Conservation (phyloP, 2,329 filamentous ascomycete genomes). For the Ophiocordyceps robertsii region DNA sequence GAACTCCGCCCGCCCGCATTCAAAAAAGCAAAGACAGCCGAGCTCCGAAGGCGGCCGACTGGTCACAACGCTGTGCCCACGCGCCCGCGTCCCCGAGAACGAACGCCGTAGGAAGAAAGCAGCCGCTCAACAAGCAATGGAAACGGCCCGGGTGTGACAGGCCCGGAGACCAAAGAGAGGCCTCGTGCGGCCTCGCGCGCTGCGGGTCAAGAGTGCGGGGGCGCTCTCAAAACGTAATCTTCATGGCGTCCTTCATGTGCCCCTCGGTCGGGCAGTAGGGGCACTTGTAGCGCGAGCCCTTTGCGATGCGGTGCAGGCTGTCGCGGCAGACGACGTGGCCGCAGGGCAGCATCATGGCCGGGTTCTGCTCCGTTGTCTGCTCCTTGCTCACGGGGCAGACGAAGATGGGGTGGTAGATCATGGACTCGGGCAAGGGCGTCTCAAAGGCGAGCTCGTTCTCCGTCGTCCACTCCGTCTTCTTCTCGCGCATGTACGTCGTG, state of each 20-base stretch:
- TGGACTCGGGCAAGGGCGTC: constrained; percentile 42
- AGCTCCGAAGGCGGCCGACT: no score
- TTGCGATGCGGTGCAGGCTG: constrained; percentile 65
- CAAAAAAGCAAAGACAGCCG: no score
- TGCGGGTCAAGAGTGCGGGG: no score
- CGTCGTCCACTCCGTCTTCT: constrained; percentile 90
- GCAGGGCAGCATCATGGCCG: constrained; percentile 92
- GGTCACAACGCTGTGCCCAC: no score
- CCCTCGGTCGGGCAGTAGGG: constrained; percentile 90
- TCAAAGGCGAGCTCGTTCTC: constrained; percentile 79
- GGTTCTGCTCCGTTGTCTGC: constrained; percentile 84
- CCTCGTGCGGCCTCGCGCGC: no score
- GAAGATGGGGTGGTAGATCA: constrained; percentile 88
- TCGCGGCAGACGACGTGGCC: constrained; percentile 88
- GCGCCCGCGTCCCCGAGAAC: no score
- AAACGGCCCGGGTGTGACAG: neutral
- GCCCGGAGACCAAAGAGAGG: neutral
- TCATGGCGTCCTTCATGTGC: constrained; percentile 58
- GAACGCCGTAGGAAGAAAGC: no score
- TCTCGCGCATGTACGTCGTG: constrained; percentile 73
- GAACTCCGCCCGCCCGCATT: no score
- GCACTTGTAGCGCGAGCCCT: constrained; percentile 78
- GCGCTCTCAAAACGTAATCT: constrained; percentile 46
- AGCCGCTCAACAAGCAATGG: no score
- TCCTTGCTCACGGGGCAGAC: constrained; percentile 96